Base-by-base conservation (phyloP, 2,329 filamentous ascomycete species). In the Sporothrix brunneoviolacea region DNA sequence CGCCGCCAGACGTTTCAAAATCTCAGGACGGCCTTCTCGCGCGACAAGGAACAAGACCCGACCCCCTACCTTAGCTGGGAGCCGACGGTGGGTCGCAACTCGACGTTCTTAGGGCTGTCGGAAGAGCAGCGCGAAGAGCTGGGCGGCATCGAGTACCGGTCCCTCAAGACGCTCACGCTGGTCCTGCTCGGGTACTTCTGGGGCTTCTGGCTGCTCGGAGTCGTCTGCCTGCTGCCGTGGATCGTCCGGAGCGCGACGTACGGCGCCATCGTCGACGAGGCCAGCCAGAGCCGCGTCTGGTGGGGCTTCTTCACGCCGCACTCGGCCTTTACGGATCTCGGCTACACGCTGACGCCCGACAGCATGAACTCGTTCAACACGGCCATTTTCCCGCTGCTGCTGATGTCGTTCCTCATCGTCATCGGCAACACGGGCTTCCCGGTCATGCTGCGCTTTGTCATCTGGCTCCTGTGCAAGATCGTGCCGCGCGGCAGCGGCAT, bases 371-470 rank as follows among this genome's bases (percentile, higher is more conserved):
- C 88, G 0, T 97, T 97, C 65, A 83, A 88, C 59, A 78, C 72
- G 8, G 88, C 89, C 1, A 73, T 86, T 7, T 86, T 88, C 59
- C 82, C 86, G 1, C 72, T 97, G 40, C 72, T 96, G 19, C 64
- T 93, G 38, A 81, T 90, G 68, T 82, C 82, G 7, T 95, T 95
- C 59, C 77, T 97, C 37, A 93, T 97, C 62, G 82, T 97, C 54
- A 89, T 95, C 54, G 91, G 91, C 50, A 97, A 97, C 62, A 97
- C 91, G 0, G 93, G 86, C 0, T 97, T 97, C 59, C 93, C 91
- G 0, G 88, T 93, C 61, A 91, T 96, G 85, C 78, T 97, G 21
- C 86, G 93, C 8, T 87, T 96, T 61, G 80, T 93, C 55, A 97
- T 98, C 54, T 98, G 93, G 91, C 60, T 84, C 1, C 63, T 79